Percentiles rank a stretch among this genome's conserved stretches.
Conservation (phyloP, 805 yeast species). For the Yarrowia keelungensis region DNA sequence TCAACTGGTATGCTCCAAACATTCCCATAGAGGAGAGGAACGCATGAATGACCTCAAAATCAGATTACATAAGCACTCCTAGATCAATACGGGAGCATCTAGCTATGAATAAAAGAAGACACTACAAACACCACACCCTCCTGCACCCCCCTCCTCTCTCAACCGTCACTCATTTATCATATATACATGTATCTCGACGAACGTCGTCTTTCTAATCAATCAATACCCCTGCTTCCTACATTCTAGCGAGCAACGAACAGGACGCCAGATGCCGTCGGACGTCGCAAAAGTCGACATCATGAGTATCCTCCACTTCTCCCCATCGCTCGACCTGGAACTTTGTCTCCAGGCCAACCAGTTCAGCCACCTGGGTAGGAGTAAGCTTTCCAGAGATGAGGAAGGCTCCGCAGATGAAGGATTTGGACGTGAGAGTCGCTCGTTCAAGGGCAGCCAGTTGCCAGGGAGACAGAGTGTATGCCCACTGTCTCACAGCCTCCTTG, state of each 20-base stretch:
- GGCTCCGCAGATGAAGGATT: constrained; percentile 85
- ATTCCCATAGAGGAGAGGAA: too few species aligned
- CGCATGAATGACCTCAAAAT: too few species aligned
- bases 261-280: constrained; percentile 71
- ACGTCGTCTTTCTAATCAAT: too few species aligned
- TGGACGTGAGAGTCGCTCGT: constrained; percentile 82
- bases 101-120: too few species aligned
- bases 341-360: constrained; percentile 80
- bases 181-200: background rate
- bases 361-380: constrained; percentile 72
- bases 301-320: constrained; percentile 99
- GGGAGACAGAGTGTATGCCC: constrained; percentile 66
- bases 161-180: background rate
- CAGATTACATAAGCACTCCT: too few species aligned
- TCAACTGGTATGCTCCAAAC: too few species aligned
- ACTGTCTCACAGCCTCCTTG: constrained; percentile 65
- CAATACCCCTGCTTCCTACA: background rate
- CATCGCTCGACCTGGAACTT: constrained; percentile 85
- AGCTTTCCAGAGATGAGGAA: constrained; percentile 57
- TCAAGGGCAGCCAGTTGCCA: constrained; percentile 91
- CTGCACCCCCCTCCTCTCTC: too few species aligned
- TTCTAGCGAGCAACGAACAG: background rate
- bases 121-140: too few species aligned
- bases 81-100: too few species aligned
- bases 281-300: constrained; percentile 95